Percentiles rank a stretch among this genome's conserved stretches.
Evolutionary conservation across 2,329 filamentous ascomycete species (phyloP).

Genomic region (Fusarium fracticaudum): DNA sequence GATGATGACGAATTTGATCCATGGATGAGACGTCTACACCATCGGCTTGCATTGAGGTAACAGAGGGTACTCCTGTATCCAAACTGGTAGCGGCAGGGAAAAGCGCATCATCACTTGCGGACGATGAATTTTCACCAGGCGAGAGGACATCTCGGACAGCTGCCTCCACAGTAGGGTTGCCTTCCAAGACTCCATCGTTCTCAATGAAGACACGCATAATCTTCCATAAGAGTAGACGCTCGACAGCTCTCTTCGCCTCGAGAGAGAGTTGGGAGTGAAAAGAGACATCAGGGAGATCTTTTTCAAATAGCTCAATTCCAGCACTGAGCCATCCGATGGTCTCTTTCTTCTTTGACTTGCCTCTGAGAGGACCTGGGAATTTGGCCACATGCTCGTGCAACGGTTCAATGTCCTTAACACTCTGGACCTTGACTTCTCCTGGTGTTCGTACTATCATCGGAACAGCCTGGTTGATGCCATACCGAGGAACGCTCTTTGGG

Average conservation of each 20-base stretch:
- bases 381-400: conserved; percentile 77
- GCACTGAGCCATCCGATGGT: conserved; percentile 80
- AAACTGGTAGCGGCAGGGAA: conserved; percentile 39
- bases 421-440: conserved; percentile 83
- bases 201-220: conserved; percentile 84
- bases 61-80: conserved; percentile 37
- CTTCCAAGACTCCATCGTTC: conserved; percentile 84
- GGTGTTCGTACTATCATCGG: conserved; percentile 85
- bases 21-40: conserved; percentile 74
- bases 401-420: conserved; percentile 77
- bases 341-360: conserved; percentile 97
- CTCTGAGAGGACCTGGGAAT: conserved; percentile 89
- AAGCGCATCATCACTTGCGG: conserved; percentile 40
- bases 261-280: conserved; percentile 63
- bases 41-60: conserved; percentile 64
- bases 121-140: conserved; percentile 55
- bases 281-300: conserved; percentile 59
- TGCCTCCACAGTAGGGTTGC: conserved; percentile 74
- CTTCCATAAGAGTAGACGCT: conserved; percentile 89
- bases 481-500: conserved; percentile 87
- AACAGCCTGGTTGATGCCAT: conserved; percentile 75
- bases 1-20: conserved; percentile 75
- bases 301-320: conserved; percentile 80
- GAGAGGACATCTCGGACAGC: conserved; percentile 80
- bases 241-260: conserved; percentile 76